These are phyloP conservation scores for Colletotrichum theobromicola DNA, from an alignment of 2,329 filamentous ascomycete genomes.

Conservation along the genomic window DNA sequence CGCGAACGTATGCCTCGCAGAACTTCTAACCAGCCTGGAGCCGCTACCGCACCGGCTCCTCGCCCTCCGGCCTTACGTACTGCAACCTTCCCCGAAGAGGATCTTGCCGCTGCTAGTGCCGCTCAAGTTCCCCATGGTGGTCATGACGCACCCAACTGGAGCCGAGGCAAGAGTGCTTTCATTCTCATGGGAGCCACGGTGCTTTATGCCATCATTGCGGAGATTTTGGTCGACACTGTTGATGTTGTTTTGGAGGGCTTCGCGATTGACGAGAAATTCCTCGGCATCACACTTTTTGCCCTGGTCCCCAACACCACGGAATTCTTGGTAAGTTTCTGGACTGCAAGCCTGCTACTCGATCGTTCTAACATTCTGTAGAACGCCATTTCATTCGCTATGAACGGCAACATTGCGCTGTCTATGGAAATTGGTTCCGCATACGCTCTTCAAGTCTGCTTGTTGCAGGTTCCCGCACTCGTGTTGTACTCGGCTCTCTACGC, in stretches of 20 bases:
- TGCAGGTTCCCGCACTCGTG: slow-evolving; percentile 93
- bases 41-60: slow-evolving; percentile 40
- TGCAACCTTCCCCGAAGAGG: slow-evolving; percentile 51
- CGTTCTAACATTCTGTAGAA: slow-evolving; percentile 61
- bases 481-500: slow-evolving; percentile 81
- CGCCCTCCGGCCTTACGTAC: slow-evolving; percentile 45
- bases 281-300: slow-evolving; percentile 95
- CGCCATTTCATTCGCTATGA: slow-evolving; percentile 99
- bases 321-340: slow-evolving; percentile 73
- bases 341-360: no score
- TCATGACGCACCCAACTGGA: slow-evolving; percentile 99
- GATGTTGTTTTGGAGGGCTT: slow-evolving; percentile 93
- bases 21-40: slow-evolving; percentile 34
- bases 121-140: slow-evolving; percentile 65
- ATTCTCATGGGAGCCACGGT: slow-evolving; percentile 89
- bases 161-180: slow-evolving; percentile 85
- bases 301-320: slow-evolving; percentile 98
- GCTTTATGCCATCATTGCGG: slow-evolving; percentile 94
- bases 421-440: slow-evolving; percentile 99
- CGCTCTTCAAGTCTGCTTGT: slow-evolving; percentile 90
- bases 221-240: slow-evolving; percentile 95
- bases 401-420: slow-evolving; percentile 96
- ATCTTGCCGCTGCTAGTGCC: slow-evolving; percentile 35
- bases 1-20: slow-evolving; percentile 64
- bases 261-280: slow-evolving; percentile 94